Evolutionary conservation across 2,329 filamentous ascomycete genomes (phyloP).

Genomic region (Cyphellophora europaea): DNA sequence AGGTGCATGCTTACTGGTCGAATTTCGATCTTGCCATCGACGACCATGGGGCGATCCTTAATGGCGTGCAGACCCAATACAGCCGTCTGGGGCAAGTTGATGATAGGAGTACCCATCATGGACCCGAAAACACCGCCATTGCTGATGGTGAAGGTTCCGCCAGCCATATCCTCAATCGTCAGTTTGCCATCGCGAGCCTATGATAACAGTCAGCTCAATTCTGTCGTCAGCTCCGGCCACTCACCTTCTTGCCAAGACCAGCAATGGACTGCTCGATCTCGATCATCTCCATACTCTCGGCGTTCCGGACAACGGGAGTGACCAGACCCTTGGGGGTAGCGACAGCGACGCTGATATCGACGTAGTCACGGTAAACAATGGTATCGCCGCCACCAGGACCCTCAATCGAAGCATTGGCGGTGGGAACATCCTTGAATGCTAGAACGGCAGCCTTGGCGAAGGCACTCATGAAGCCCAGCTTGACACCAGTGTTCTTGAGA

Average conservation of each 20-base stretch:
- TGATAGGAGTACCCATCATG: slow-evolving; percentile 94
- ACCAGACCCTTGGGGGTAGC: slow-evolving; percentile 96
- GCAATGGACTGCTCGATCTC: slow-evolving; percentile 86
- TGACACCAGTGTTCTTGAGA: slow-evolving; percentile 90
- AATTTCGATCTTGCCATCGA: slow-evolving; percentile 91
- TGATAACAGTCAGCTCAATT: slow-evolving; percentile 6
- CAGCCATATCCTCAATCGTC: slow-evolving; percentile 98
- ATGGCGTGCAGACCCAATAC: slow-evolving; percentile 92
- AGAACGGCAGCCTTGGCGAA: slow-evolving; percentile 85
- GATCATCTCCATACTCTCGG: slow-evolving; percentile 78
- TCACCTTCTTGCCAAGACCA: slow-evolving; percentile 88
- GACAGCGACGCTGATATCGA: slow-evolving; percentile 94
- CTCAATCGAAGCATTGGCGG: slow-evolving; percentile 94
- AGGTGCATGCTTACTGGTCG: slow-evolving; percentile 51
- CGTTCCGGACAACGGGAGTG: slow-evolving; percentile 91
- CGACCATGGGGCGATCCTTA: slow-evolving; percentile 81
- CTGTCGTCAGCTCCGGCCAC: slow-evolving; percentile 2
- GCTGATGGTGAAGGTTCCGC: slow-evolving; percentile 95
- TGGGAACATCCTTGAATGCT: slow-evolving; percentile 90
- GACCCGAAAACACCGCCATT: slow-evolving; percentile 96
- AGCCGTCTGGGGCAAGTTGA: slow-evolving; percentile 56
- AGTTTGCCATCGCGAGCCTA: slow-evolving; percentile 91
- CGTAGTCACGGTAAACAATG: slow-evolving; percentile 96
- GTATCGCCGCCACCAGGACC: slow-evolving; percentile 91
- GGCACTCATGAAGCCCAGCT: slow-evolving; percentile 99